Base-by-base conservation (phyloP, 768 basidiomycete species). In the Tricholoma terreum region DNA sequence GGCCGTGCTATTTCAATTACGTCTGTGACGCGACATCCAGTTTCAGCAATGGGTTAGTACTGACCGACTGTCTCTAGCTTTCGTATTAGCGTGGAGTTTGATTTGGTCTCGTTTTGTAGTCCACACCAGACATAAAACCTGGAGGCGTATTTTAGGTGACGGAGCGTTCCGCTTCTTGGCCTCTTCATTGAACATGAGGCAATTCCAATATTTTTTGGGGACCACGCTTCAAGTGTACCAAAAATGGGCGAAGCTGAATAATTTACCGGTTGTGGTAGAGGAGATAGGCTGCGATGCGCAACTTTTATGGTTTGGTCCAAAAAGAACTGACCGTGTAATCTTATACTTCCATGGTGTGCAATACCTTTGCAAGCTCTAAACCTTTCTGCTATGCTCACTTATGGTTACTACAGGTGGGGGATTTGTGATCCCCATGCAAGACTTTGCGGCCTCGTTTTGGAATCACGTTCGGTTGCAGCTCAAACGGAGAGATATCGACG, bases 261-360 rank as follows among this genome's bases (percentile, higher is more conserved):
- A 55, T 6, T 50, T 68, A 1, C 58, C 63, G 1, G 27, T 55
- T 27, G 40, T 60, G 6, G 55, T 69, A 11, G 73, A 74, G 19
- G 68, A 71, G 4, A 42, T 73, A 6, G 68, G 62, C 15, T 57
- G 65, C 6, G 65, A 60, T 34, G 69, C 69, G 1, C 59, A 55
- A 38, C 56, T 75, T 6, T 58, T 69, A 31, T 76, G 75, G 75
- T 58, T 73, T 50, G 71, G 71, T 11, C 65, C 68, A 1, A 70
- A 68, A 51, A 58, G 61, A 22, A 61, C 62, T 1, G 69, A 75
- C 17, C 64, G 66, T 34, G 71, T 77, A 15, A 56, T 77, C 4
- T 60, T 74, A 12, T 72, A 70, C 52, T 50, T 69, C 15, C 75
- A 69, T 50, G 73, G 74, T 73, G 49, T 15, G 51, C 35, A 33